These are phyloP conservation scores for Globisporangium cystogenes DNA, from an alignment of 352 stramenopile genomes.

Conservation along the genomic window DNA sequence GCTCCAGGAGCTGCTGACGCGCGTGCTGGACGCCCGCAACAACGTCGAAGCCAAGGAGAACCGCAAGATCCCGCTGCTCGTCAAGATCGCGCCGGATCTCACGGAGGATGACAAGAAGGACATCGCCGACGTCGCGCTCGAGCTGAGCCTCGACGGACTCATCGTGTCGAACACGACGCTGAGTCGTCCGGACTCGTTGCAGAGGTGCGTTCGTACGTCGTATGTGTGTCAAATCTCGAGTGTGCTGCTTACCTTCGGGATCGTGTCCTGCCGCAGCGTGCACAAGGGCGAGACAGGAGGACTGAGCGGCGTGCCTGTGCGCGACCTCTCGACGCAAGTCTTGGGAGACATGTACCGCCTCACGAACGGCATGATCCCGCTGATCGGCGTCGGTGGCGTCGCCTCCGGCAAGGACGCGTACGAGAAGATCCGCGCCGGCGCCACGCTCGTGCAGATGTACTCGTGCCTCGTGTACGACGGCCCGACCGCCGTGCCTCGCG, in stretches of 20 bases:
- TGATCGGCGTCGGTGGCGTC: conserved; percentile 96
- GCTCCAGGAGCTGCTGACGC: conserved; percentile 70
- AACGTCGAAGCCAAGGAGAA: conserved; percentile 47
- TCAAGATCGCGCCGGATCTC: conserved; percentile 98
- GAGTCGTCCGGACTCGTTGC: conserved; percentile 74
- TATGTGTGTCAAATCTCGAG: neutral
- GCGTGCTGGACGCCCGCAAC: conserved; percentile 65
- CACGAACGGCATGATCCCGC: conserved; percentile 90
- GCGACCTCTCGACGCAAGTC: conserved; percentile 91
- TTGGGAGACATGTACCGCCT: conserved; percentile 94
- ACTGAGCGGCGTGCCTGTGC: conserved; percentile 93
- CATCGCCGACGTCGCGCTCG: conserved; percentile 89
- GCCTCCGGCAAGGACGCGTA: conserved; percentile 93
- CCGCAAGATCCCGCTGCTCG: conserved; percentile 87
- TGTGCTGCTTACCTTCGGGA: neutral
- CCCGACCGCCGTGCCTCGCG: conserved; percentile 74
- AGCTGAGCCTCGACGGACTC: conserved; percentile 90
- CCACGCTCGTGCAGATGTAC: conserved; percentile 94
- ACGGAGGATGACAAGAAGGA: conserved; percentile 92
- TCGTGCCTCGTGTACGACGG: conserved; percentile 91
- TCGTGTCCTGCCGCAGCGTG: conserved; percentile 14
- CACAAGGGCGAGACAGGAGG: conserved; percentile 89
- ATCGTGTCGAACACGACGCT: conserved; percentile 98
- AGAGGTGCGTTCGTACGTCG: conserved; percentile 28
- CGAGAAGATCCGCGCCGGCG: conserved; percentile 97